Conservation (phyloP, 2,329 filamentous ascomycete genomes). For the Eurotiales sp. region DNA sequence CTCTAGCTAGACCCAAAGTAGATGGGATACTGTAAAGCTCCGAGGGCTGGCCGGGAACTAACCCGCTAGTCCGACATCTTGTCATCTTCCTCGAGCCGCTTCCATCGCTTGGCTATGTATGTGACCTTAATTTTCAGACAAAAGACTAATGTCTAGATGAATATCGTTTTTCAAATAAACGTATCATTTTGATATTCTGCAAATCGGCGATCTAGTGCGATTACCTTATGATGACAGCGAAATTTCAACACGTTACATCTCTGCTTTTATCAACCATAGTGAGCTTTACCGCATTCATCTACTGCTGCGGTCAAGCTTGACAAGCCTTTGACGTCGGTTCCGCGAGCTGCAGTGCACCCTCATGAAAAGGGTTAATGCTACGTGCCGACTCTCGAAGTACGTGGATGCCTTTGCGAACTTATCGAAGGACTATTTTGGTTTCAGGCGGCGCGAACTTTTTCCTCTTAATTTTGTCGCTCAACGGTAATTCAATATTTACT, state of each 20-base stretch:
- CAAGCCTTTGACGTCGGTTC: slow-evolving; percentile 1
- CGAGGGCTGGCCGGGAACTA: no score
- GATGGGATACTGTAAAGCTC: no score
- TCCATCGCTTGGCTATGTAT: no score
- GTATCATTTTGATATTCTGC: no score
- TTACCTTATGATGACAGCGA: not conserved
- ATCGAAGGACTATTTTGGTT: not conserved
- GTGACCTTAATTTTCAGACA: no score
- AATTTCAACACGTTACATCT: not conserved
- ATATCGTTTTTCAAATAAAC: no score
- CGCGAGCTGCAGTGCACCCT: not conserved
- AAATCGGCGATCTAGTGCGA: not conserved
- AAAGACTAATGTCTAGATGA: no score
- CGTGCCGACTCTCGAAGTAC: not conserved
- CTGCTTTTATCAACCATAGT: not conserved
- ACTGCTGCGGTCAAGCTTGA: not conserved
- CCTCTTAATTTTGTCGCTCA: not conserved
- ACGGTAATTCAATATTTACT: not conserved
- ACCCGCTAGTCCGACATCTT: no score
- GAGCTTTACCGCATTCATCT: not conserved
- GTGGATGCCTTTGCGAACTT: not conserved
- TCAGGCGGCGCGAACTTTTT: not conserved
- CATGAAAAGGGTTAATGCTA: not conserved
- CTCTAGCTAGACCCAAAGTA: no score
- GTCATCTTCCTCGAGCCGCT: no score